These are phyloP conservation scores for Vigna trinervia DNA, from an alignment of 306 rosid genomes.

Conservation along the genomic window DNA sequence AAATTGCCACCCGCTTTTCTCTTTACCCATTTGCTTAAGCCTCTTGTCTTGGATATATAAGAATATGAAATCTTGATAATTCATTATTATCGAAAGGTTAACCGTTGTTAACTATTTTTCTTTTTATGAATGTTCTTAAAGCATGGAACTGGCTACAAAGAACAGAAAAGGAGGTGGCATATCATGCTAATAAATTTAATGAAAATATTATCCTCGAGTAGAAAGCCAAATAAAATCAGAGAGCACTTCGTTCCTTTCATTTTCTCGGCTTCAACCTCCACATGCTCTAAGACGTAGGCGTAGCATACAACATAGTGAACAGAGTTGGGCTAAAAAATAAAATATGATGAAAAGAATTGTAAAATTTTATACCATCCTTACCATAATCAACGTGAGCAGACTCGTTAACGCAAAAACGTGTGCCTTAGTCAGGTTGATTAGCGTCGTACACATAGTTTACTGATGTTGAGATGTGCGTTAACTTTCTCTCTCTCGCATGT, in stretches of 20 bases:
- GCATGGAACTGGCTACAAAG: not conserved
- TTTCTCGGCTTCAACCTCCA: not conserved
- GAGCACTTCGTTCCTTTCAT: not conserved
- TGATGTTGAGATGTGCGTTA: no score
- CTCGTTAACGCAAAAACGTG: not conserved
- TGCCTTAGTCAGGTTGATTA: not conserved
- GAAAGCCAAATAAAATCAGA: not conserved
- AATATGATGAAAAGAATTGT: not conserved
- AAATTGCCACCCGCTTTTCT: not conserved
- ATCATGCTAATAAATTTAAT: not conserved
- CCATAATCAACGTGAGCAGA: not conserved
- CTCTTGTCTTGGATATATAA: not conserved
- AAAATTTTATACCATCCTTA: not conserved
- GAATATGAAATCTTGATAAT: conserved; percentile 2
- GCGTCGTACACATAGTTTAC: no score
- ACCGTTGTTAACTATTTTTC: not conserved
- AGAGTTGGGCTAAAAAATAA: not conserved
- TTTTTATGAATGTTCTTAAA: not conserved
- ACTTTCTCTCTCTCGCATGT: not conserved
- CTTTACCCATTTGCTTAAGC: not conserved
- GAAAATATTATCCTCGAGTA: not conserved
- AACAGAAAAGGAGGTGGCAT: not conserved
- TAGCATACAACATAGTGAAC: not conserved
- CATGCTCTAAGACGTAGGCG: no score
- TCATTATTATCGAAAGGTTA: not conserved